Base-by-base conservation (phyloP, 2,329 filamentous ascomycete species). In the Coniochaeta pulveracea region DNA sequence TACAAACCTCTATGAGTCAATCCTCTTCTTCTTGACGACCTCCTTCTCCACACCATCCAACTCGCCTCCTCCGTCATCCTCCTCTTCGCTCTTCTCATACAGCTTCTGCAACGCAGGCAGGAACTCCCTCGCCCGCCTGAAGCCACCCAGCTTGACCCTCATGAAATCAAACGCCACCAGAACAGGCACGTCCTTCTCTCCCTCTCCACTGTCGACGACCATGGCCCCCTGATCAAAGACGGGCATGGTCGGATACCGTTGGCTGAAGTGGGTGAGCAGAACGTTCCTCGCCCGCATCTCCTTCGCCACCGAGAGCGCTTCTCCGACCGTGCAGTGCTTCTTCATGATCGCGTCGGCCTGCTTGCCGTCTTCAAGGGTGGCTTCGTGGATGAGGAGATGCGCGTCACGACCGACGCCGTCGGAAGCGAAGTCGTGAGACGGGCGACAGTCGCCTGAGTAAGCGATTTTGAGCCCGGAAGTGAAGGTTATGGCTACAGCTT, bases 361-460 rank as follows among this genome's bases (percentile, higher is more conserved):
- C 45, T 94, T 72, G 47, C 91, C 84, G 50, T 94, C 85, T 45
- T 91, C 85, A 50, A 98, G 96, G 0, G 91, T 98, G 40, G 86
- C 88, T 66, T 98, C 91, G 61, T 98, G 91, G 36, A 98, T 75
- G 5, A 95, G 72, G 6, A 98, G 69, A 10, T 89, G 93, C 2
- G 81, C 78, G 40, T 76, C 77, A 28, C 62, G 60, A 28, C 84
- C 93, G 33, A 89, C 80, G 29, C 84, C 93, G 33, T 89, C 80
- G 10, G 56, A 44, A 0, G 76, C 73, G 49, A 98, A 95, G 0
- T 59, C 50, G 3, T 59, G 47, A 4, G 75, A 85, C 0, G 91
- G 91, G 6, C 91, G 73, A 52, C 89, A 96, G 61, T 98, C 91
- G 36, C 91, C 91, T 4, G 85, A 93, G 60, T 94, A 98, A 28